Conservation (phyloP, 2,329 filamentous ascomycete species). For the Aspergillus niger region DNA sequence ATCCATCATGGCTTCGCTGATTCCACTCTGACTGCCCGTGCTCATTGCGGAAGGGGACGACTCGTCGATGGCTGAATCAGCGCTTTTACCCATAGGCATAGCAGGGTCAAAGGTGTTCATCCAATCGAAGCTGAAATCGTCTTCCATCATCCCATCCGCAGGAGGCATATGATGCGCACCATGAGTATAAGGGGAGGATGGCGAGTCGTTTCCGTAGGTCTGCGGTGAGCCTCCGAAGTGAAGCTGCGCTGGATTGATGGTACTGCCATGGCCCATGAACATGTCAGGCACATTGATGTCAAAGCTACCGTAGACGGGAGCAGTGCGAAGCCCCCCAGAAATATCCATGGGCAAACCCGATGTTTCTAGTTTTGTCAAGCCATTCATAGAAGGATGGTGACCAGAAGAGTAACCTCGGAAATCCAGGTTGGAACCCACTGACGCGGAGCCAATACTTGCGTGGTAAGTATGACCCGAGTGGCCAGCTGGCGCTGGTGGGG, state of each 20-base stretch:
- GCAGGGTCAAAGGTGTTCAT: constrained; percentile 77
- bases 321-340: constrained; percentile 72
- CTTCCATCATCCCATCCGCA: constrained; percentile 59
- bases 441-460: constrained; percentile 70
- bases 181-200: constrained; percentile 45
- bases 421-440: constrained; percentile 55
- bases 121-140: constrained; percentile 84
- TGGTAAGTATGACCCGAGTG: constrained; percentile 65
- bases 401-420: constrained; percentile 66
- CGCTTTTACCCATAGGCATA: constrained; percentile 67
- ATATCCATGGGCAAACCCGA: constrained; percentile 68
- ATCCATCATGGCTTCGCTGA: constrained; percentile 86
- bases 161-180: constrained; percentile 56
- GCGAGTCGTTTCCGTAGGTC: constrained; percentile 43
- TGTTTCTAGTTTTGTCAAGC: constrained; percentile 81
- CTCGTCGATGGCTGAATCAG: constrained; percentile 82
- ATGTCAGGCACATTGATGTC: constrained; percentile 71
- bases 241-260: constrained; percentile 67
- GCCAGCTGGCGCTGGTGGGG: constrained; percentile 17
- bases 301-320: constrained; percentile 69
- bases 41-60: constrained; percentile 96
- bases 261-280: constrained; percentile 66
- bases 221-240: constrained; percentile 82
- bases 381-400: constrained; percentile 58
- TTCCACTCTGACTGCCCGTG: constrained; percentile 79